Base-by-base conservation (phyloP, 257 asterid species). In the Verbena officinalis region DNA sequence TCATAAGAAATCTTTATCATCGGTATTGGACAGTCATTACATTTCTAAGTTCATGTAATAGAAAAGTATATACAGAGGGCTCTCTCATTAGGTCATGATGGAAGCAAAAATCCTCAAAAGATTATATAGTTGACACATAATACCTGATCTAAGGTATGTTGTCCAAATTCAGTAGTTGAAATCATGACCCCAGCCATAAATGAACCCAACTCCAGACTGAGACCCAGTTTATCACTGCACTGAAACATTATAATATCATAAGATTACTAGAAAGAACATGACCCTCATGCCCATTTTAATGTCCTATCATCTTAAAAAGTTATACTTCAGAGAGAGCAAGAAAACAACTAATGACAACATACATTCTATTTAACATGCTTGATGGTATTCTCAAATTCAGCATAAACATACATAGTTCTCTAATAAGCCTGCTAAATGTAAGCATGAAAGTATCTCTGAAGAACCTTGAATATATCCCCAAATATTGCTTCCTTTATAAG, bases 171-270 rank as follows among this genome's bases (percentile, higher is more conserved):
- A n/a, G 95, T 84, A 58, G 91, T 86, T 36, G 95, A 86, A 67
- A 86, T 80, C 95, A 86, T 86, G 55, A 86, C 87, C 17, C 95
- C 95, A 65, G 95, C 95, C 11, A 73, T 85, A 72, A 86, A 86
- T 30, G 95, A 84, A 71, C 95, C 95, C 78, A 86, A 62, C 68
- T 86, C 95, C 46, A 86, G 95, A 78, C 95, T 86, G n/a, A 86
- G 89, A 23, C 95, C 95, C 58, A 86, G 78, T 80, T 86, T 86
- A 78, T 86, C 95, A 61, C 95, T 86, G 95, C 91, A 86, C 95
- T 86, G 89, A 73, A 83, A 65, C 22, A 69, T 55, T 68, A 59
- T 31, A 57, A 65, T 4, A 44, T 31, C 33, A 31, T 45, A 34
- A 48, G 36, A 69, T 43, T 42, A 56, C 40, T 7, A 64, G 16